Evolutionary conservation across 345 rosid species (phyloP).

Genomic region (Melaleuca quinquenervia): DNA sequence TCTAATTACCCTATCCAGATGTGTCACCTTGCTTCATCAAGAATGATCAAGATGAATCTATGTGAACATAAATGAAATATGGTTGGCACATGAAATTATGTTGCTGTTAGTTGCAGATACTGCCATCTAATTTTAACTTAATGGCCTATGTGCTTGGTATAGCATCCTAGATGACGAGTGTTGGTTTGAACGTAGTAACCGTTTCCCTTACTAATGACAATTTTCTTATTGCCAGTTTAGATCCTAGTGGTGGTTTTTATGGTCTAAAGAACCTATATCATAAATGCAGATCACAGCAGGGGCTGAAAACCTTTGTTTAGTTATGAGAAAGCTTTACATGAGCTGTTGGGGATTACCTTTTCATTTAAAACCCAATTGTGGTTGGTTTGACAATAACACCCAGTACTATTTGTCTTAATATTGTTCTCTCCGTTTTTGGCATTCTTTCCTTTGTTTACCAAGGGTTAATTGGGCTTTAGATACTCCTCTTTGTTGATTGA

Average conservation of each 20-base stretch:
- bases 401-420: not conserved
- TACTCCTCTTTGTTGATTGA: not conserved
- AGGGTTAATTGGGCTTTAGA: not conserved
- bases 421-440: not conserved
- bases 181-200: not conserved
- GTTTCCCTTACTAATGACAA: not conserved
- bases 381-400: not conserved
- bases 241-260: not conserved
- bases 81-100: not conserved
- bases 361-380: not conserved
- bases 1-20: not conserved
- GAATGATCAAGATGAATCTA: not conserved
- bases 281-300: not conserved
- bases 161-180: not conserved
- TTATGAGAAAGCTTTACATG: not conserved
- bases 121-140: not conserved
- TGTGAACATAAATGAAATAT: not conserved
- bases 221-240: not conserved
- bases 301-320: not conserved
- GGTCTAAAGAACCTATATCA: not conserved
- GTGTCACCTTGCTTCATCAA: not conserved
- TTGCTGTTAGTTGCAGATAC: not conserved
- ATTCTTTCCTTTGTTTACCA: not conserved
- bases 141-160: not conserved
- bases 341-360: not conserved